Conservation (phyloP, 345 rosid genomes). For the Sisymbrium irio region DNA sequence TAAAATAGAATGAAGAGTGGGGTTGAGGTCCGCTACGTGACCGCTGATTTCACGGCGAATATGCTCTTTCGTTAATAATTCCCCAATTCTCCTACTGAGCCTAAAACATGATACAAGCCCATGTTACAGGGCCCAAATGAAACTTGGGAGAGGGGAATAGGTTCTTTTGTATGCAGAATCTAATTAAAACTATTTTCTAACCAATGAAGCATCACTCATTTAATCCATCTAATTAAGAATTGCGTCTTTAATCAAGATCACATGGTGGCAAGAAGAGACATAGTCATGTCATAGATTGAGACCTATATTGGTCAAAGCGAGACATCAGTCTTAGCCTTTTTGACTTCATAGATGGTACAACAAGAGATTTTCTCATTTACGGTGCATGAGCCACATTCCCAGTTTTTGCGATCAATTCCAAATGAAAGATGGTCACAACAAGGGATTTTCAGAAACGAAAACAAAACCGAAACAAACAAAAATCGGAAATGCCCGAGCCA, state of each 20-base stretch:
- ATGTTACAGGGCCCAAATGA: not conserved
- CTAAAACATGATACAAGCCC: not conserved
- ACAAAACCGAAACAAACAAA: not conserved
- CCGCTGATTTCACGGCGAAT: constrained; percentile 12
- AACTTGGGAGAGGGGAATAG: not conserved
- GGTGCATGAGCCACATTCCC: not conserved
- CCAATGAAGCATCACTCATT: not conserved
- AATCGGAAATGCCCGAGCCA: constrained; percentile 23
- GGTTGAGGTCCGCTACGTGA: constrained; percentile 42
- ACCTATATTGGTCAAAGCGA: not conserved
- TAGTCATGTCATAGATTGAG: not conserved
- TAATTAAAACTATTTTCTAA: not conserved
- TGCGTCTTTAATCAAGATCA: not conserved
- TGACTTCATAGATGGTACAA: constrained; percentile 1
- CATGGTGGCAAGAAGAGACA: not conserved
- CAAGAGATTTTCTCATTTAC: constrained; percentile 8
- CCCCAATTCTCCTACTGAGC: not conserved
- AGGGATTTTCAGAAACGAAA: constrained; percentile 1
- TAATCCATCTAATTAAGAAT: not conserved
- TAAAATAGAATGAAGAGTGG: constrained; percentile 34
- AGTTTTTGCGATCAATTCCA: constrained; percentile 10
- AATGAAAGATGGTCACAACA: constrained; percentile 19
- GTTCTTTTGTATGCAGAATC: not conserved
- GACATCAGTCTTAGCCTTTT: not conserved
- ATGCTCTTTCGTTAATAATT: not conserved